Base-by-base conservation (phyloP, 2,329 filamentous ascomycete genomes). In the Scytalidium sp. region DNA sequence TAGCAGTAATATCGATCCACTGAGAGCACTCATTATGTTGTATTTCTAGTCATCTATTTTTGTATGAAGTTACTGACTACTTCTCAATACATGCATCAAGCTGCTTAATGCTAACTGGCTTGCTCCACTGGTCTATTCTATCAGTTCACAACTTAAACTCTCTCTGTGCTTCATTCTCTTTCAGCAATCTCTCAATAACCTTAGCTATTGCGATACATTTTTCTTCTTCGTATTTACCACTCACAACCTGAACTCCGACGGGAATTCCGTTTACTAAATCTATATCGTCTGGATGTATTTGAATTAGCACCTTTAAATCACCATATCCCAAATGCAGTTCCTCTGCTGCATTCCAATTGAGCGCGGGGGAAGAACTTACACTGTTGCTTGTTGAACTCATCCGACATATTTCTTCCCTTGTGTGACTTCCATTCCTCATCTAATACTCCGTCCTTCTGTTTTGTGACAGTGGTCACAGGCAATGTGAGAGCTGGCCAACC, bases 401-500 rank as follows among this genome's bases (percentile, higher is more conserved):
- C 46, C 9, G 46, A 21, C 15, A 43, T 29, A 19, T 43, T 49
- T 25, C 46, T 27, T 23, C 39, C 39, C 10, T 29, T 15, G 36
- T 49, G 40, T 6, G n/a, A 11, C 8, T 29, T 29, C 46, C 46
- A 49, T 25, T 49, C 40, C 20, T 49, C 11, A 29, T n/a, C 19
- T 19, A 9, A 10, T 15, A 36, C 17, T n/a, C 13, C 32, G 13
- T 36, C 32, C 32, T 36, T 36, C 13, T 36, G 11, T n/a, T 36
- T 36, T 6, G 32, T 36, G 45, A 61, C 47, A 39, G 50, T 63
- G 3, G 61, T 64, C 3, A 76, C 78, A 0, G 83, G 84, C 59
- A 87, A 84, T 0, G 80, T 74, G 5, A 76, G 66, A 9, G 73
- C 75, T 1, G 83, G 80, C 59, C 84, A 85, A 60, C 87, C 83